Percentiles rank a stretch among this genome's conserved stretches.
Evolutionary conservation across 306 rosid genomes (phyloP).

Genomic region (Ochetophila trinervis): DNA sequence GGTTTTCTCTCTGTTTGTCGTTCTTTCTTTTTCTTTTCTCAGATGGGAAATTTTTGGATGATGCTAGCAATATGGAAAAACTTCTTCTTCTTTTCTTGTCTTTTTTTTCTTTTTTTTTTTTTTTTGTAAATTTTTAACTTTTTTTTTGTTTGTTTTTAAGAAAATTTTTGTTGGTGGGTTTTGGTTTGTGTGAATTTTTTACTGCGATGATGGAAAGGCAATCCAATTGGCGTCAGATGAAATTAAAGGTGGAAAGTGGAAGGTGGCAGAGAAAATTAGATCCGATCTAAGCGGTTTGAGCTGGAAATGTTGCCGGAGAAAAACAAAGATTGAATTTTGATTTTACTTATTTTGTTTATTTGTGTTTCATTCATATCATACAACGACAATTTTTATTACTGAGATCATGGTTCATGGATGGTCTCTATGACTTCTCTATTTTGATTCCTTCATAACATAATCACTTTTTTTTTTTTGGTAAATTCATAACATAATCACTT

Average conservation of each 20-base stretch:
- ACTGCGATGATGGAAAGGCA: constrained; percentile 41
- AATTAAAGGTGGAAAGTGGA: constrained; percentile 34
- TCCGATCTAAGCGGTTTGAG: constrained; percentile 75
- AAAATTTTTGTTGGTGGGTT: not conserved
- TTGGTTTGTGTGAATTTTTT: constrained; percentile 27
- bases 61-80: not conserved
- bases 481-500: too few species aligned
- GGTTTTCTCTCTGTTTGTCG: not conserved
- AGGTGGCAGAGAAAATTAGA: constrained; percentile 40
- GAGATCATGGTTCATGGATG: too few species aligned
- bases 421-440: too few species aligned
- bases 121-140: not conserved
- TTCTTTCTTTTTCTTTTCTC: not conserved
- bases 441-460: too few species aligned
- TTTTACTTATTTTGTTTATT: not conserved
- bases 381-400: too few species aligned
- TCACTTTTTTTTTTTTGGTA: too few species aligned
- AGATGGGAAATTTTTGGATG: not conserved
- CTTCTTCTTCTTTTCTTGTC: too few species aligned
- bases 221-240: constrained; percentile 40
- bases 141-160: not conserved
- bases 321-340: constrained; percentile 16
- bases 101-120: not conserved
- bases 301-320: constrained; percentile 36
- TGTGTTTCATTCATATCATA: too few species aligned